These are phyloP conservation scores for Entrophospora sp. DNA, from an alignment of 192 early-diverging fungal species.

Conservation along the genomic window DNA sequence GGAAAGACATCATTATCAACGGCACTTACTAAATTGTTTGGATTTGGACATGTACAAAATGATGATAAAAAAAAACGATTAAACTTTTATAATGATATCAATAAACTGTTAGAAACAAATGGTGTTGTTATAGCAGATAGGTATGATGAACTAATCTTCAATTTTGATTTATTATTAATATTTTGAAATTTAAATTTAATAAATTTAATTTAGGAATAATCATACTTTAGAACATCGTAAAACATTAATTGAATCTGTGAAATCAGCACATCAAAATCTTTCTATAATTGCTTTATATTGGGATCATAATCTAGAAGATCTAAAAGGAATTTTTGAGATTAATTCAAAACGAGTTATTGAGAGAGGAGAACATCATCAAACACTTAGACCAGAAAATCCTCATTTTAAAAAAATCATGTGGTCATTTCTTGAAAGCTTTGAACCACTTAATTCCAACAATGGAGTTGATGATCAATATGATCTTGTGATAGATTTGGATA, in stretches of 20 bases:
- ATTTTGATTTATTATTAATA: no score
- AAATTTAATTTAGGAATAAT: conserved; percentile 45
- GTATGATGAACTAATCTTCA: no score
- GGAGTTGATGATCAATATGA: conserved; percentile 45
- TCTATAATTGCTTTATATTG: conserved; percentile 66
- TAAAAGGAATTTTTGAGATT: conserved; percentile 40
- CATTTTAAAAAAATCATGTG: conserved; percentile 49
- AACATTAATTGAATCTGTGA: conserved; percentile 41
- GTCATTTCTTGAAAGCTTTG: conserved; percentile 39
- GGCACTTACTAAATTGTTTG: conserved; percentile 49
- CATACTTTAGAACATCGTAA: no score
- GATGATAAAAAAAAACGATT: conserved; percentile 55
- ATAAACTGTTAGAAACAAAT: conserved; percentile 42
- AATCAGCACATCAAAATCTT: conserved; percentile 47
- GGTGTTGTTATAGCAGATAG: conserved; percentile 69
- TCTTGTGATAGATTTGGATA: conserved; percentile 45
- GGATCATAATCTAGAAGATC: conserved; percentile 46
- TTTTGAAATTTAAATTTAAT: no score
- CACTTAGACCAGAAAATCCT: conserved; percentile 57
- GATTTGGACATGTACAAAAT: conserved; percentile 71
- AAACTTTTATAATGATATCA: conserved; percentile 52
- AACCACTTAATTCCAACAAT: conserved; percentile 42
- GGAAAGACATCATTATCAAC: conserved; percentile 47
- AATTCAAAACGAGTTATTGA: conserved; percentile 43
- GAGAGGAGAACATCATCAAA: conserved; percentile 76